phyloP scores from a whole-genome alignment of 2,329 filamentous ascomycete genomes.

The Clarireedia homoeocarpa region DNA sequence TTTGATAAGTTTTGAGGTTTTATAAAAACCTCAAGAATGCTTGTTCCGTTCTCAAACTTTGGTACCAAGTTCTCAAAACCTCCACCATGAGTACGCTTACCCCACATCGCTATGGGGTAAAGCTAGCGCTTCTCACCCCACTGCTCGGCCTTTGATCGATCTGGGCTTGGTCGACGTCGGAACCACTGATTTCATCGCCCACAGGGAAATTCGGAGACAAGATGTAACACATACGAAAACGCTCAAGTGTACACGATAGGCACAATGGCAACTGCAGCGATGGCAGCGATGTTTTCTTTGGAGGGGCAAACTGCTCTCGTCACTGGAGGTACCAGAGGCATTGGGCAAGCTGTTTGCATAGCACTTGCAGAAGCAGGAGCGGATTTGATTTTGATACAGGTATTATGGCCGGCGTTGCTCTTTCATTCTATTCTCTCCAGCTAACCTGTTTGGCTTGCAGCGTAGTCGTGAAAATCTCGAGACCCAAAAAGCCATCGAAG shows the following conservation, averaged over 20 bases:
- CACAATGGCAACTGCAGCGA: conserved; percentile 20
- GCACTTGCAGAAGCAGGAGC: conserved; percentile 33
- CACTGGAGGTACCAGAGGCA: conserved; percentile 33
- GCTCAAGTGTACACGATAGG: neutral
- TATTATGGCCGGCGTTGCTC: conserved; percentile 12
- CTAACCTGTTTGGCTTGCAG: conserved; percentile 12
- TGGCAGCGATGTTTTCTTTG: conserved; percentile 28
- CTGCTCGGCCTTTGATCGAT: too few relatives aligned
- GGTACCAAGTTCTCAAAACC: too few relatives aligned
- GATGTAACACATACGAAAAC: neutral
- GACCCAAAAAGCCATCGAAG: conserved; percentile 55
- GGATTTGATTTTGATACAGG: conserved; percentile 34
- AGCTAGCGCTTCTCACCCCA: too few relatives aligned
- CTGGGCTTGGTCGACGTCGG: too few relatives aligned
- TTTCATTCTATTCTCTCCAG: neutral
- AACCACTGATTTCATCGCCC: too few relatives aligned
- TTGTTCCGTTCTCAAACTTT: too few relatives aligned
- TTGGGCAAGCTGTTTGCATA: conserved; percentile 32
- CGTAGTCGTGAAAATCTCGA: conserved; percentile 24
- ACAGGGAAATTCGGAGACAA: neutral
- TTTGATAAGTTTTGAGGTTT: too few relatives aligned
- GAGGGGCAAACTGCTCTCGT: conserved; percentile 32
- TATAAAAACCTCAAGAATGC: too few relatives aligned
- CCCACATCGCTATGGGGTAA: too few relatives aligned
- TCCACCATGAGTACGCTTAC: too few relatives aligned